phyloP scores from a whole-genome alignment of 129 eudicot genomes.

The Ambrosia artemisiifolia region DNA sequence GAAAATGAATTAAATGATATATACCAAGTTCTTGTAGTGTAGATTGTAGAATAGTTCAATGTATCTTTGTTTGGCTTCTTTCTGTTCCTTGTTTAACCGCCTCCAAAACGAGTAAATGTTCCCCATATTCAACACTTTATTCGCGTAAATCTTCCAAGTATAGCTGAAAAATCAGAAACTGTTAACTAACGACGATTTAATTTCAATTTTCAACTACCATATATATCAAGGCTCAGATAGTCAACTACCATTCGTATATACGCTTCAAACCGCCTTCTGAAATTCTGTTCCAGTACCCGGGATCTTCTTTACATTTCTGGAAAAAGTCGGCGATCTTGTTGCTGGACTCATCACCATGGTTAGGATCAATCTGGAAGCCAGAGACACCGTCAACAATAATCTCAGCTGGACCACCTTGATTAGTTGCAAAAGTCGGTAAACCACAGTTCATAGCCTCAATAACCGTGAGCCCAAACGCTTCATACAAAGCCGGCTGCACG shows the following conservation, averaged over 20 bases:
- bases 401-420: constrained; percentile 99
- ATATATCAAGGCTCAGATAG: background rate
- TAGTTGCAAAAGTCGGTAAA: constrained; percentile 85
- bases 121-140: constrained; percentile 92
- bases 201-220: background rate
- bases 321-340: constrained; percentile 92
- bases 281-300: constrained; percentile 61
- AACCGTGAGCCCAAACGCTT: constrained; percentile 97
- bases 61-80: constrained; percentile 86
- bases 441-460: constrained; percentile 99
- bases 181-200: background rate
- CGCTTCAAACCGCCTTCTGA: constrained; percentile 76
- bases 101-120: constrained; percentile 77
- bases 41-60: constrained; percentile 74
- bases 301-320: constrained; percentile 77
- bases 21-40: constrained; percentile 73
- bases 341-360: constrained; percentile 73
- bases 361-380: constrained; percentile 88
- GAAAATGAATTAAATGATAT: background rate
- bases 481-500: constrained; percentile 93
- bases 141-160: constrained; percentile 98
- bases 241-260: constrained; percentile 78
- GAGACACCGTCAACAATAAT: constrained; percentile 88
- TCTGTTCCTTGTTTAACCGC: constrained; percentile 66
- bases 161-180: constrained; percentile 48